Conservation (phyloP, 192 early-diverging fungal genomes). For the Entomortierella parvispora region DNA sequence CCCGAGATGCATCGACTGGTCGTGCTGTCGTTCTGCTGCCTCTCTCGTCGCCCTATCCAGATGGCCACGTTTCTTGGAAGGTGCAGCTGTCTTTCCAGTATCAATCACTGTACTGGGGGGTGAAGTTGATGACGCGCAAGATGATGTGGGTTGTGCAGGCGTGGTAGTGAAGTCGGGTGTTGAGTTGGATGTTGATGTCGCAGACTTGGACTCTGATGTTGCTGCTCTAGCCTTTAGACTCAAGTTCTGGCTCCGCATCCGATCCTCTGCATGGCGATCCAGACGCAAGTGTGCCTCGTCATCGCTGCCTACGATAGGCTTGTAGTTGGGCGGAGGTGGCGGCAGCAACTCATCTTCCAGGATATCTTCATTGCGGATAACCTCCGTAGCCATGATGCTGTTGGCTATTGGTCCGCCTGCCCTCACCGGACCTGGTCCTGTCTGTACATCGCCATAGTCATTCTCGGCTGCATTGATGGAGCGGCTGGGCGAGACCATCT, state of each 20-base stretch:
- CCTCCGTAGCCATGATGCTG: too few species aligned
- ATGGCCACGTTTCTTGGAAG: constrained; percentile 12
- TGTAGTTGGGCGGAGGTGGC: constrained; percentile 10
- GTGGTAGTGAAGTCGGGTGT: background rate
- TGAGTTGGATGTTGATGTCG: constrained; percentile 2
- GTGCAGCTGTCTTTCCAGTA: background rate
- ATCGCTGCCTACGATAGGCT: background rate
- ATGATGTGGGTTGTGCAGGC: background rate
- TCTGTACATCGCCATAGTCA: too few species aligned
- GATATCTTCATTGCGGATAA: too few species aligned
- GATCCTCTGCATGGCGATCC: constrained; percentile 24
- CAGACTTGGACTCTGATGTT: constrained; percentile 2
- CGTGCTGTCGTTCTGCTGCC: background rate
- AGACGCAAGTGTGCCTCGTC: constrained; percentile 1
- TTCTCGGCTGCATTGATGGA: too few species aligned
- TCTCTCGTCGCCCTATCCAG: background rate
- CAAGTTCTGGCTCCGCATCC: background rate
- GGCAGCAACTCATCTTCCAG: too few species aligned
- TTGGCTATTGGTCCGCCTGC: too few species aligned
- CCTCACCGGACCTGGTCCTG: too few species aligned
- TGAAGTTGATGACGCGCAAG: too few species aligned
- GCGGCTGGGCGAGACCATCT: constrained; percentile 36
- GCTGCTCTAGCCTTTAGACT: too few species aligned
- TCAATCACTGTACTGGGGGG: constrained; percentile 14
- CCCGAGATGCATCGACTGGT: constrained; percentile 69